Conservation (phyloP, 2,329 filamentous ascomycete genomes). For the Pseudogymnoascus sp. region DNA sequence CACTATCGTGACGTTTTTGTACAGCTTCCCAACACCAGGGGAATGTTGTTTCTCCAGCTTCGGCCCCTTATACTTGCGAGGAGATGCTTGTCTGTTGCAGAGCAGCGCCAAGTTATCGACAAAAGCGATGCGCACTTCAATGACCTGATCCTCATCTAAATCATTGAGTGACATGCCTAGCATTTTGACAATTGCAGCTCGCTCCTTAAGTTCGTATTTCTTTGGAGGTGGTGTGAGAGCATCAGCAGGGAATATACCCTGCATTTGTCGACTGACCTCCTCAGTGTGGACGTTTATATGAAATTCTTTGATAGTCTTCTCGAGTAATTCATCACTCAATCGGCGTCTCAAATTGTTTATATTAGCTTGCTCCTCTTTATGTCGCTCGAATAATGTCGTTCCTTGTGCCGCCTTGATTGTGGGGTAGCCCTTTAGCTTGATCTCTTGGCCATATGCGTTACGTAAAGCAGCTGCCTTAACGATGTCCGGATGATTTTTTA, state of each 20-base stretch:
- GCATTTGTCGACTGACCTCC: conserved; percentile 19
- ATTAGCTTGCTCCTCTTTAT: conserved; percentile 16
- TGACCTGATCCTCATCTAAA: conserved; percentile 16
- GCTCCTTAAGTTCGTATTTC: conserved; percentile 22
- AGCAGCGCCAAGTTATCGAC: conserved; percentile 16
- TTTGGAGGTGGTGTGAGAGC: conserved; percentile 18
- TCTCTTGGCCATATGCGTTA: conserved; percentile 11
- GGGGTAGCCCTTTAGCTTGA: conserved; percentile 17
- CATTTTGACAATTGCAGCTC: conserved; percentile 17
- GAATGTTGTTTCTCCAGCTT: not conserved
- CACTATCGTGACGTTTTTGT: not conserved
- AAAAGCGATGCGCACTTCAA: conserved; percentile 18
- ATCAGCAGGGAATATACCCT: conserved; percentile 16
- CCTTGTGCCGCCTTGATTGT: conserved; percentile 18
- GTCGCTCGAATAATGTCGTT: conserved; percentile 12
- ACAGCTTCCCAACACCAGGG: not conserved
- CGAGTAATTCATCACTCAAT: conserved; percentile 16
- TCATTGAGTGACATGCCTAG: conserved; percentile 19
- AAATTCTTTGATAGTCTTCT: conserved; percentile 19
- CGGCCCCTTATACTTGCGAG: conserved; percentile 13
- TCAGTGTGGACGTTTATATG: conserved; percentile 18
- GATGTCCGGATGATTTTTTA: conserved; percentile 16
- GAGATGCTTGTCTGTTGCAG: conserved; percentile 19
- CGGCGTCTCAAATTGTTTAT: conserved; percentile 17
- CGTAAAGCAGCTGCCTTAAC: conserved; percentile 12